Evolutionary conservation across 2,329 filamentous ascomycete species (phyloP), one percentile per base, ranked within the genome.

Genomic region (Teratosphaeria destructans): DNA sequence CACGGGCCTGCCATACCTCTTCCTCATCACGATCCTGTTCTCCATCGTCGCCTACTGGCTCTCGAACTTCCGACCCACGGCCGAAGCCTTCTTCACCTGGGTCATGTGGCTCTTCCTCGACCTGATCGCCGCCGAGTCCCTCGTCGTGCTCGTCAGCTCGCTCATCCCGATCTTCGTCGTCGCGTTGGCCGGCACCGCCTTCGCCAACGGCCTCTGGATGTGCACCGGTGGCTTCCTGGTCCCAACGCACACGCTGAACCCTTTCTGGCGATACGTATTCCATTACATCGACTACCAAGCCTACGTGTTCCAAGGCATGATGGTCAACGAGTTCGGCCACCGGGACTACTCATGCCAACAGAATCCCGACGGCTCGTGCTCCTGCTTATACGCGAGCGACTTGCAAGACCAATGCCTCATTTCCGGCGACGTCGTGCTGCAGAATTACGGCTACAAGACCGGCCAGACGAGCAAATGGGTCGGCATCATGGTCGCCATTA

Each of bases 121-220:
- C 68, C 81, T 95, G 0, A 74, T 95, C 2, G 89, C 90, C 0
- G 90, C 89, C 23, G 90, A 94, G 74, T 87, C 87, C 0, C 82
- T 95, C 0, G 89, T 95, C 27, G 88, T 95, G 2, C 78, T 95
- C 32, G 78, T 94, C 26, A 83, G 85, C 0, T 83, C 82, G 1
- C 72, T 94, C 1, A 85, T 91, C 64, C 89, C 89, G 0, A 87
- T 85, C 62, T 95, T 95, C 64, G 90, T 95, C 56, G 82, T 93
- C 53, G 79, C 88, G 0, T 82, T 95, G 0, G 90, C 90, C 0
- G 78, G 90, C 1, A 88, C 88, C 0, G 90, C 90, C 0, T 95
- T 95, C 68, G 87, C 88, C 26, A 95, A 95, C 73, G 90, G 90
- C 0, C 78, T 95, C 6, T 95, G 90, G 90, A 95, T 95, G 90